phyloP scores from a whole-genome alignment of 75 land plant species.

The Adiantum capillusveneris region DNA sequence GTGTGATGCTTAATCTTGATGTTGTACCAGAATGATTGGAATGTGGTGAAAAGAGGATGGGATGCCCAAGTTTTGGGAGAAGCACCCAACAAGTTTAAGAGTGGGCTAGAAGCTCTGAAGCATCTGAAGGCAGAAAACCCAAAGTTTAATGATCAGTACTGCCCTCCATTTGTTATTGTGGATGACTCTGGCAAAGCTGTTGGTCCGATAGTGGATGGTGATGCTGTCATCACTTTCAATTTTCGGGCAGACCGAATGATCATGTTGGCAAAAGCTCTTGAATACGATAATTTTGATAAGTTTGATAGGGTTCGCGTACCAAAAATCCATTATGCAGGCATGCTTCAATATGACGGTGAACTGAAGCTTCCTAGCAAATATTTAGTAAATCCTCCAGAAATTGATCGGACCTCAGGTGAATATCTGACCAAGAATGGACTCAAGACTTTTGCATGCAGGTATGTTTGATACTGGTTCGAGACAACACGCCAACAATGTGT shows the following conservation, averaged over 20 bases:
- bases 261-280: constrained; percentile 93
- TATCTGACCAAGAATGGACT: constrained; percentile 79
- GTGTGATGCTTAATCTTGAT: too few species aligned
- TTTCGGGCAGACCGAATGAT: constrained; percentile 98
- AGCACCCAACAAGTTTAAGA: constrained; percentile 84
- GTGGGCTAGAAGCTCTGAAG: constrained; percentile 81
- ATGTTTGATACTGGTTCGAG: background rate
- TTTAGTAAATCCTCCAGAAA: constrained; percentile 91
- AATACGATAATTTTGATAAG: constrained; percentile 72
- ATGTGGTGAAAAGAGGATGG: constrained; percentile 96
- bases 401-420: constrained; percentile 97
- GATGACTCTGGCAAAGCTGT: constrained; percentile 76
- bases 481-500: background rate
- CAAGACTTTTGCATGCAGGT: constrained; percentile 99
- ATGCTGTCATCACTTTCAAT: constrained; percentile 94
- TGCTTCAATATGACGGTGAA: constrained; percentile 99
- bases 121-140: constrained; percentile 54
- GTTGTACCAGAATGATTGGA: constrained; percentile 80
- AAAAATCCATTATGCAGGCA: constrained; percentile 88
- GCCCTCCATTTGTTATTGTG: constrained; percentile 94
- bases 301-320: constrained; percentile 89
- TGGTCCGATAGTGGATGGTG: constrained; percentile 94
- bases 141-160: constrained; percentile 78
- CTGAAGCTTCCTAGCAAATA: constrained; percentile 80
- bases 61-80: constrained; percentile 99